Base-by-base conservation (phyloP, 768 basidiomycete species). In the Phaeotremella fagi region DNA sequence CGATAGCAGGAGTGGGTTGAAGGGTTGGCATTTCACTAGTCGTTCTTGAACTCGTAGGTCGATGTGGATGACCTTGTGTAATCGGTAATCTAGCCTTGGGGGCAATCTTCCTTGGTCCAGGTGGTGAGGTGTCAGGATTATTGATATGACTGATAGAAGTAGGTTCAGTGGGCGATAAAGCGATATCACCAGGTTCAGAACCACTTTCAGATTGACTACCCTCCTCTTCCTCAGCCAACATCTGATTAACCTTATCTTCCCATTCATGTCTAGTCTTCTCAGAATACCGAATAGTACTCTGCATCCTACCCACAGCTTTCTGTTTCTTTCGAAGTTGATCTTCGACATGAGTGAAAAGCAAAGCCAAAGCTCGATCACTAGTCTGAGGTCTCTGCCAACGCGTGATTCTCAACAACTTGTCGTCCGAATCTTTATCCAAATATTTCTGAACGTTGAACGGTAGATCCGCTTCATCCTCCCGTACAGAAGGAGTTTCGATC, bases 221-320 rank as follows among this genome's bases (percentile, higher is more conserved):
- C 37, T 82, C 83, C 6, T 81, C 83, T 16, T 82, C 82, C 16
- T 83, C 81, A 24, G 79, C 76, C 28, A 92, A 75, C 36, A 79
- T 81, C 63, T 82, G 80, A 55, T 83, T 85, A 14, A 95, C 85
- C 63, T 82, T 84, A 66, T 88, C 86, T 75, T 97, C 87, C 92
- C 94, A 98, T 76, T 98, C 95, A 64, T 86, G 86, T 78, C 94
- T 85, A 26, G 95, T 88, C 77, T 92, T 94, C 78, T 98, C 95
- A 35, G 90, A 85, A 74, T 98, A 98, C 49, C 88, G 81, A 63
- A 99, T 91, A 18, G 91, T 97, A 69, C 94, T 95, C 75, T 94
- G 89, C 84, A 99, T 84, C 33, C 95, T 84, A 58, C 90, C 87
- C 45, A 97, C 88, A 61, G 86, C 90, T 73, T 92, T 91, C 59